Evolutionary conservation across 495 filamentous ascomycete species (phyloP), one percentile per base, ranked within the genome.

Genomic region (Bombardia bombarda): DNA sequence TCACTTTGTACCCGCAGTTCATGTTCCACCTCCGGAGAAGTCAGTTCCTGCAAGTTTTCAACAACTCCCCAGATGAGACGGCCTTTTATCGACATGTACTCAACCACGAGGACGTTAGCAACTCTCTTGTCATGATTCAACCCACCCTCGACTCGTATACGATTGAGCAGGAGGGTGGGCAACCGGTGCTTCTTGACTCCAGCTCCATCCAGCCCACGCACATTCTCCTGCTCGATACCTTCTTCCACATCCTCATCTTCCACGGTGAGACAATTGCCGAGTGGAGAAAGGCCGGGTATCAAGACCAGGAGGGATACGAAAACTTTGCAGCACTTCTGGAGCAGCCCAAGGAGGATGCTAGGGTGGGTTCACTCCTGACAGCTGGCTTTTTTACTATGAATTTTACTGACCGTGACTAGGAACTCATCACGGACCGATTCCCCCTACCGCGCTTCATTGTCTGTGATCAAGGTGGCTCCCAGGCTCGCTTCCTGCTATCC

Each of bases 191-290:
- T 16, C 75, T 99, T 24, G 93, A 99, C 62, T 97, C 92, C 14
- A 89, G 88, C 30, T 93, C 86, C 17, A 97, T 99, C 53, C 90
- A 96, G 53, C 85, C 90, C 12, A 83, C 87, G 17, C 90, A 95
- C 47, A 90, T 97, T 47, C 79, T 99, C 36, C 80, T 99, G 10
- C 80, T 99, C 28, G 93, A 99, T 55, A 96, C 90, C 13, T 99
- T 97, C 72, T 99, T 99, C 82, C 93, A 97, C 61, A 97, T 99
- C 47, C 80, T 99, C 39, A 99, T 99, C 50, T 97, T 96, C 78
- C 86, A 97, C 57, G 93, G 93, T 37, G 92, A 97, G 69, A 97
- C 90, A 3, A 84, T 97, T 60, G 93, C 93, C 1, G 88, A 96
- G 58, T 99, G 93, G 93, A 83, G 89, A 53, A 97, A 99, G 66